Base-by-base conservation (phyloP, 768 basidiomycete species). In the Rhizopogon vesiculosus region DNA sequence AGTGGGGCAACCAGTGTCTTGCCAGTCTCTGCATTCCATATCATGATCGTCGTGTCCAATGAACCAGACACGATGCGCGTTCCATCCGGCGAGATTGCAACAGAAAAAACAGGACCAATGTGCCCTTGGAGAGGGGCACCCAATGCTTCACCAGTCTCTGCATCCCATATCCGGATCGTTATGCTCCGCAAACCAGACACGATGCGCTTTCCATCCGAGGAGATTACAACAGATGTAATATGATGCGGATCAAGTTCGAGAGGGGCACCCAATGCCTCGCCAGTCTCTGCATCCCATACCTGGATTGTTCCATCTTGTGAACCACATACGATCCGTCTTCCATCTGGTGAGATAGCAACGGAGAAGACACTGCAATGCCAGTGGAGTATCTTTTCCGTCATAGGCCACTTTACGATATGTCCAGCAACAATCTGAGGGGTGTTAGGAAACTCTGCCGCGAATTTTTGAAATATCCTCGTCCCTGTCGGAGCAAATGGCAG, bases 21-120 rank as follows among this genome's bases (percentile, higher is more conserved):
- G 7, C 13, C 46, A 16, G 13, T 46, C 25, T 48, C 46, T 31
- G 46, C 22, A 65, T 89, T 86, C 87, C 87, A 89, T 45, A 89
- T 82, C 57, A 87, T 81, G 45, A 88, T 84, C 64, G 86, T 75
- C 43, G 78, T 79, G 66, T 83, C 82, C 2, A 93, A 92, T 0
- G 91, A 93, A 19, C 93, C 94, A 3, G 91, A 93, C 13, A 94
- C 91, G 62, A 96, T 87, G 63, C 89, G 79, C 6, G 84, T 78
- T 6, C 94, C 94, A 62, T 94, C 89, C n/a, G 78, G 72, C 1
- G 91, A 91, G 71, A 94, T 31, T 28, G 46, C 29, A 22, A 48
- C 46, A 22, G 22, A 29, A 22, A 9, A 7, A 12, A 29, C 12
- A 4, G 5, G 5, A 25, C 28, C 12, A 13, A 1, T 8, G 22